Evolutionary conservation across 139 green algal species (phyloP).

Genomic region (Chlorella sp.): DNA sequence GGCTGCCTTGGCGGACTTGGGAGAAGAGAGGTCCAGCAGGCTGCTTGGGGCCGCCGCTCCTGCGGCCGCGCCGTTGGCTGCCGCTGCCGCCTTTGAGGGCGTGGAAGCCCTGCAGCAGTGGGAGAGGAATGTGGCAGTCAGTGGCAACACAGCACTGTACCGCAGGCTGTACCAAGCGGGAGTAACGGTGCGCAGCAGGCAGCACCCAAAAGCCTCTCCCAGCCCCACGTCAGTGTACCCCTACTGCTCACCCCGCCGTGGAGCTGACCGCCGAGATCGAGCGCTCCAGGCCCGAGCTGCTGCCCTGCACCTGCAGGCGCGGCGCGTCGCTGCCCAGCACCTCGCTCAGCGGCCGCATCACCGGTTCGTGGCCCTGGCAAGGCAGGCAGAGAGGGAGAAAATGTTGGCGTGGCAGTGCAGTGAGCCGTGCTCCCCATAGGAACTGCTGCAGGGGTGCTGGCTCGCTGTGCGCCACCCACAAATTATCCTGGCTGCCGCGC

Average conservation of each 20-base stretch:
- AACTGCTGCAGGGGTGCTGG: no score
- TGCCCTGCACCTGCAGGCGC: conserved; percentile 28
- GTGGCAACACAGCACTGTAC: no score
- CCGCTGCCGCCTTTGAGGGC: background rate
- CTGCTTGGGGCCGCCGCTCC: background rate
- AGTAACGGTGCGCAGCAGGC: no score
- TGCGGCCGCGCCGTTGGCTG: no score
- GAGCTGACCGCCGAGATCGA: background rate
- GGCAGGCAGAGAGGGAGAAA: background rate
- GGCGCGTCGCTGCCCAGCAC: conserved; percentile 35
- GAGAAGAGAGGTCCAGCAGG: conserved; percentile 14
- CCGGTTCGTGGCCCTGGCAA: conserved; percentile 4
- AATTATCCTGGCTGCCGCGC: background rate
- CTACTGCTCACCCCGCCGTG: conserved; percentile 12
- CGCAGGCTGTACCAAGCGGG: no score
- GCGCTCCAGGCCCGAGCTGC: background rate
- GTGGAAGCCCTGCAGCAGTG: background rate
- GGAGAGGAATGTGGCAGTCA: no score
- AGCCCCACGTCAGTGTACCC: no score
- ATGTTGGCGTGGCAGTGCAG: no score
- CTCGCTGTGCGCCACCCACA: no score
- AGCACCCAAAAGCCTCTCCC: no score
- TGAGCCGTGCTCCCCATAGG: no score
- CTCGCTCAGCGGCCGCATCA: conserved; percentile 19
- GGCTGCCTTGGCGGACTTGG: conserved; percentile 11